Evolutionary conservation across 2,329 filamentous ascomycete species (phyloP), one percentile per base, ranked within the genome.

Genomic region (Teratosphaeria gauchensis): DNA sequence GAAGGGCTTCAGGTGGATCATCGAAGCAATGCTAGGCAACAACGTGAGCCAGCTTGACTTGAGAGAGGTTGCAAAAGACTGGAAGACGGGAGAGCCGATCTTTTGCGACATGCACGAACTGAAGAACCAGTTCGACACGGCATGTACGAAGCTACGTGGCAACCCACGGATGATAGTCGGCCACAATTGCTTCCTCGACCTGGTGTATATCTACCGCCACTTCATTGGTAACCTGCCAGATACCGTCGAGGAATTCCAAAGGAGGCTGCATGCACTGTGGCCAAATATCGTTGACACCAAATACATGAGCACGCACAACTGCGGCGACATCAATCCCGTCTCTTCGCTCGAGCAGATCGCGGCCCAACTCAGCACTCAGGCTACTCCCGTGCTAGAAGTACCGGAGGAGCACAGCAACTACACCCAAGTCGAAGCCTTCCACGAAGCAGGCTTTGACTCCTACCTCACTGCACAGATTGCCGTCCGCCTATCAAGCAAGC

Each of bases 381-480:
- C 73, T 30, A 68, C 73, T 16, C 81, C 81, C 1, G 56, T 72
- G 2, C 74, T 82, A 21, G 65, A 71, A 32, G 73, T 71, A 0
- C 70, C 74, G 48, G 59, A 67, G 54, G 61, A 69, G n/a, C 72
- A 75, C 61, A 66, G 65, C 8, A 68, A 78, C 61, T 80, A 80
- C 62, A 68, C 72, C 32, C 63, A 68, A 21, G 64, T 64, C 4
- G 64, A 66, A 35, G 73, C 75, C 60, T 74, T 78, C 59, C 84
- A 86, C 59, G 84, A 86, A 71, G 84, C 84, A 16, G 84, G 84
- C 7, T 86, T 82, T 62, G 84, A 86, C 67, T 84, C 82, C 68
- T 77, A 82, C 60, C 73, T 85, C 24, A 84, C 84, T 0, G 84
- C 83, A 2, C 78, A 80, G 58, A 75, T 84, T 30, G 80, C 84